Evolutionary conservation across 148 eudicot species (phyloP).

Genomic region (Amaranthus palmeri): DNA sequence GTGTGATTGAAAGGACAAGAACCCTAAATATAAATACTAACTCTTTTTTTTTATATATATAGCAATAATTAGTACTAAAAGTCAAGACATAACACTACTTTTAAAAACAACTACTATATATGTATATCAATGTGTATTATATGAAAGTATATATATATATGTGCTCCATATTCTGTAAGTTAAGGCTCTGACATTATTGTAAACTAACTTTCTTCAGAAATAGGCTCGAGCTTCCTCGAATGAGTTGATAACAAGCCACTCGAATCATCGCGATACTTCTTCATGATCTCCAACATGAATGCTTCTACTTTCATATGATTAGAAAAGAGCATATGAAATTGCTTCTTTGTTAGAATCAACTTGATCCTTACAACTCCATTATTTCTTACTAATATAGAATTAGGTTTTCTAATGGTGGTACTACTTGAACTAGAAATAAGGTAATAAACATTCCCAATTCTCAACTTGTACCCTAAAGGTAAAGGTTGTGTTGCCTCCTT

Average conservation of each 20-base stretch:
- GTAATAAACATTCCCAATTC: constrained; percentile 23
- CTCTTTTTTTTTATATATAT: no score
- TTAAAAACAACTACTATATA: no score
- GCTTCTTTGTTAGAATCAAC: constrained; percentile 58
- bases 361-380: constrained; percentile 43
- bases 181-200: neutral
- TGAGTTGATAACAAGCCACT: constrained; percentile 14
- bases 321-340: constrained; percentile 44
- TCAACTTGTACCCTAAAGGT: constrained; percentile 27
- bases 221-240: constrained; percentile 38
- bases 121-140: no score
- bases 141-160: no score
- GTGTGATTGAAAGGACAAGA: no score
- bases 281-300: constrained; percentile 16
- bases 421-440: constrained; percentile 21
- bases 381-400: neutral
- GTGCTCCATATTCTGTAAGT: no score
- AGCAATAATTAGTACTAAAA: no score
- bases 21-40: no score
- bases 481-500: constrained; percentile 32
- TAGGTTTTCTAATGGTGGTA: neutral
- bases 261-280: constrained; percentile 5
- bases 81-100: no score
- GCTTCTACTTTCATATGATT: constrained; percentile 30
- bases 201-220: constrained; percentile 38